These are phyloP conservation scores for Sanghuangporus baumii DNA, from an alignment of 1,284 basidiomycete genomes.

Conservation along the genomic window DNA sequence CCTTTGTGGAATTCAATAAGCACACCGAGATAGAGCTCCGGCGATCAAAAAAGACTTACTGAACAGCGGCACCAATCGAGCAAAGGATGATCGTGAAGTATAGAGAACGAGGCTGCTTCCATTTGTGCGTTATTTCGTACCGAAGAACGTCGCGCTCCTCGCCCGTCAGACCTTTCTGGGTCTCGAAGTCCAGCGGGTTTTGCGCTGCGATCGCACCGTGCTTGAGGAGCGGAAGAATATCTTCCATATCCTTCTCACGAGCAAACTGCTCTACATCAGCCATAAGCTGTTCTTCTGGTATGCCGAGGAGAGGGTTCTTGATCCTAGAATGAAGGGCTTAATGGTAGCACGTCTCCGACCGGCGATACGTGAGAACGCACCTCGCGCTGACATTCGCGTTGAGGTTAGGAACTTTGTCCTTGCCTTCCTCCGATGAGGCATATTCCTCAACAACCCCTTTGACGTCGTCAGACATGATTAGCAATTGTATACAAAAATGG, in stretches of 20 bases:
- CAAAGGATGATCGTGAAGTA: constrained; percentile 53
- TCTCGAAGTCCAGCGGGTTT: constrained; percentile 45
- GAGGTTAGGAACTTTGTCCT: neutral
- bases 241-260: constrained; percentile 40
- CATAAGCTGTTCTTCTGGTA: constrained; percentile 39
- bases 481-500: neutral
- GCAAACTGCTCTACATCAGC: constrained; percentile 43
- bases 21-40: neutral
- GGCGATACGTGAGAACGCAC: neutral
- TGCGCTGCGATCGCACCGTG: constrained; percentile 60
- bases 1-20: constrained; percentile 24
- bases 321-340: constrained; percentile 28
- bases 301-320: constrained; percentile 48
- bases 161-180: constrained; percentile 42
- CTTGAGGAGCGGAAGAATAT: constrained; percentile 40
- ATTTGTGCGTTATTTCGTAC: constrained; percentile 55
- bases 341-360: neutral
- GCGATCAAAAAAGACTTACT: constrained; percentile 33
- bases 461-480: neutral
- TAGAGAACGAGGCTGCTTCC: constrained; percentile 45
- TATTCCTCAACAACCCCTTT: neutral
- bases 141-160: constrained; percentile 44
- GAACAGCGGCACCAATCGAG: constrained; percentile 63
- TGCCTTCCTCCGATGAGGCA: neutral
- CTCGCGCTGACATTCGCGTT: constrained; percentile 1